Base-by-base conservation (phyloP, 495 filamentous ascomycete species). In the Penicillium coffeae region DNA sequence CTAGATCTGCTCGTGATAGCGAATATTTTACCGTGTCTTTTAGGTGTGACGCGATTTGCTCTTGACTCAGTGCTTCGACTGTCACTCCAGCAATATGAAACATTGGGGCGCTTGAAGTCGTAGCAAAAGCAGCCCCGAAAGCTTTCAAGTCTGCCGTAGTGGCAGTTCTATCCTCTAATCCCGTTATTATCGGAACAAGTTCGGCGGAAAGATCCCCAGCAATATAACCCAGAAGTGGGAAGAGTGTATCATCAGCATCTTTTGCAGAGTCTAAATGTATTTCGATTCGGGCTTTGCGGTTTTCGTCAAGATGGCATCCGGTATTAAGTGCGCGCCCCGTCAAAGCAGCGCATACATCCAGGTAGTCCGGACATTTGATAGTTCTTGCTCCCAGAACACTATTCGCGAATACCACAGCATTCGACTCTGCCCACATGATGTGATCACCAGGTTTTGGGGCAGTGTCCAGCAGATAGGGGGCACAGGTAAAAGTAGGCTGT, bases 81-180 rank as follows among this genome's bases (percentile, higher is more conserved):
- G 39, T 42, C 2, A 25, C 21, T 15, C 20, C 40, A 19, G 22
- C 22, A 27, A 42, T 42, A n/a, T 8, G 21, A n/a, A 42, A 42
- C 40, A 42, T 30, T 27, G 66, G 55, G 2, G 66, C 64, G 19
- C 54, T 56, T 1, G 59, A 51, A 0, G 50, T 56, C 0, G 66
- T 69, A 1, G 57, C 66, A 54, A 69, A 67, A 0, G 66, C 66
- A 3, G 66, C 63, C 3, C 66, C 52, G 22, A 69, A 64, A 0
- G 63, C 63, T 40, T 69, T 67, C 12, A 69, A 38, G 30, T 69
- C 58, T 8, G 49, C 50, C 1, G 20, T 51, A 0, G 40, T 47
- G n/a, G 55, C 50, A 0, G 12, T 0, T 6, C 27, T 14, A 0
- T 16, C 18, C 21, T 69, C 57, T 3, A 69, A 5, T 0, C 66